phyloP scores from a whole-genome alignment of 2,329 filamentous ascomycete species.

The Aureobasidium sp. region DNA sequence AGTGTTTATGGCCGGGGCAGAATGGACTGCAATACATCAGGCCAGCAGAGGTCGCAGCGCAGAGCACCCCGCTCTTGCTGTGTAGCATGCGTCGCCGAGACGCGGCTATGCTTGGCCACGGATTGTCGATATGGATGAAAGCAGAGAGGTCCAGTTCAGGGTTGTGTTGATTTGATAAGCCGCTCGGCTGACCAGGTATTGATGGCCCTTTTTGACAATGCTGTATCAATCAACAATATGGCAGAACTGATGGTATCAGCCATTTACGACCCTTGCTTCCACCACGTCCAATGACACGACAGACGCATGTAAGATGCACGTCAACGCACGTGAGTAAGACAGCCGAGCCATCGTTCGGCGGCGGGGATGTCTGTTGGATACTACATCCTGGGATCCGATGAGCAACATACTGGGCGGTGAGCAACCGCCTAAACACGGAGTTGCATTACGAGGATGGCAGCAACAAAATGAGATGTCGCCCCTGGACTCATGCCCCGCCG shows the following conservation, averaged over 20 bases:
- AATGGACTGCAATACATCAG: slow-evolving; percentile 1
- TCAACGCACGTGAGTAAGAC: slow-evolving; percentile 9
- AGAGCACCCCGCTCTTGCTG: slow-evolving; percentile 1
- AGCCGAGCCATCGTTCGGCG: neutral
- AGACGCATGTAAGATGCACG: slow-evolving; percentile 1
- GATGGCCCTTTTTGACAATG: neutral
- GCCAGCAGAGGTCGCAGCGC: neutral
- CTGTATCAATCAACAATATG: neutral
- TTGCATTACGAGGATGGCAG: neutral
- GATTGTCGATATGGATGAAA: neutral
- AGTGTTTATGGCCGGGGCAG: neutral
- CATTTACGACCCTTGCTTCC: neutral
- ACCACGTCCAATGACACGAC: neutral
- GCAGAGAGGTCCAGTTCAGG: neutral
- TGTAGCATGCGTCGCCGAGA: neutral
- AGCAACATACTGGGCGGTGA: neutral
- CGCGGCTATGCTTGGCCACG: neutral
- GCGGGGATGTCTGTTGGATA: neutral
- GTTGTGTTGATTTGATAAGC: neutral
- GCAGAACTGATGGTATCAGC: neutral
- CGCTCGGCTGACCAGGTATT: neutral
- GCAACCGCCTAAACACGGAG: neutral
- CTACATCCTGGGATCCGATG: neutral
- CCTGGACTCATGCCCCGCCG: neutral
- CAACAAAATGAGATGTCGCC: neutral